Evolutionary conservation across 169 alveolate species (phyloP), one percentile per base, ranked within the genome.

Genomic region (Eimeria zaria): DNA sequence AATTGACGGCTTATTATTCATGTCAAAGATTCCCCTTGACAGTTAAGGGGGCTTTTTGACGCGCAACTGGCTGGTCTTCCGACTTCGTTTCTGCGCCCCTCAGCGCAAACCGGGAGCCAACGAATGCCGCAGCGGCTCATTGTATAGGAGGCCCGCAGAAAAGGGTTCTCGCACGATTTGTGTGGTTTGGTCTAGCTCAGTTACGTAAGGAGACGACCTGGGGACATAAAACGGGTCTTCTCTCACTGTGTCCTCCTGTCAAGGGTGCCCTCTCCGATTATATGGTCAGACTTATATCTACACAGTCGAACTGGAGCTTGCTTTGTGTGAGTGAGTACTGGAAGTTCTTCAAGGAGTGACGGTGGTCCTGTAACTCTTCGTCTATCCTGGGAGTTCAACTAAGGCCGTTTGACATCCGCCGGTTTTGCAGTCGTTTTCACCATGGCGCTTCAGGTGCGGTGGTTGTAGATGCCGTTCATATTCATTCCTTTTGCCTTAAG

Each of bases 391-490:
- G 51, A 33, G 18, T 33, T 69, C 48, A 69, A 69, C 12, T 36
- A 0, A 6, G 20, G 48, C 36, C 51, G n/a, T 0, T 69, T 9
- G 80, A 33, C 51, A n/a, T 69, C n/a, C 80, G 30, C 36, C 80
- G 80, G 51, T 12, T 18, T 69, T 69, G 11, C 80, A 14, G 80
- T 1, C 80, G 2, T 69, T 18, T 36, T 36, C 51, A 69, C 4
- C 30, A 69, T 69, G 80, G 80, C 80, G 51, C 80, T 69, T n/a
- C 80, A 69, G 80, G 80, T 69, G 48, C 48, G 80, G n/a, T 18
- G n/a, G 80, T n/a, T n/a, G 80, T 69, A 33, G 51, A 69, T 12
- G 27, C 80, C 48, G 8, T 69, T n/a, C 36, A 27, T 33, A 8
- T 69, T 33, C n/a, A 33, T 36, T n/a, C 24, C 51, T 16, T 14